Evolutionary conservation across 768 basidiomycete genomes (phyloP), one percentile per base, ranked within the genome.

Genomic region (Calocera cornea): DNA sequence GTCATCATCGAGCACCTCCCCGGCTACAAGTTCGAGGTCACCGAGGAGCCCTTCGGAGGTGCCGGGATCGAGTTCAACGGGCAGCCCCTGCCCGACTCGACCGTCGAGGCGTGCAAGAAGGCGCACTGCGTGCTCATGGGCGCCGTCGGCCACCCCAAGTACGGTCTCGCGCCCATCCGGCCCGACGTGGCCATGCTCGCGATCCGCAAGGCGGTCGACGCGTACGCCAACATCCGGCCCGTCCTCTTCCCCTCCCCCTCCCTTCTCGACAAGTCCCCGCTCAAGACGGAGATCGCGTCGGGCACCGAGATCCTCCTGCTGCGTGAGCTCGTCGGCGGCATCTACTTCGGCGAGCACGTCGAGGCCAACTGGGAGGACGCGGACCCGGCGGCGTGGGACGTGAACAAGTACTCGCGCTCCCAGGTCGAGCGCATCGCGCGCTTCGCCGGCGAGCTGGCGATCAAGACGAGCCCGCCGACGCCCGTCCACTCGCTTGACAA

Each of bases 191-290:
- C 97, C 27, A 73, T 81, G 34, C 76, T 83, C 2, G 75, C 81
- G n/a, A 83, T 85, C 72, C 79, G 83, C 64, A 81, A 83, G 64
- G 80, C 80, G 22, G 80, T 83, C 54, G 80, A 83, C 67, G 82
- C 83, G 71, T 84, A 82, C 71, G 80, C 79, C 70, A 82, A 80
- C 68, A 74, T 80, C 7, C 76, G 83, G 22, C 82, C 80, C 5
- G 81, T 81, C 41, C 77, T 80, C 19, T 77, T 84, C 54, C 54
- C 54, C 54, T 29, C 14, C 54, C 54, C 54, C 31, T 60, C 54
- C 31, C 54, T 60, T 2, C 11, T 60, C 54, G 54, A 27, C 27
- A 60, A 60, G 54, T 60, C 54, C 27, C 54, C 54, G 2, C 54
- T 60, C 5, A 60, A 60, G 54, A 60, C 54, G 14, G 54, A 60